phyloP scores from a whole-genome alignment of 345 rosid genomes.

The Eucalyptus leucophloia region DNA sequence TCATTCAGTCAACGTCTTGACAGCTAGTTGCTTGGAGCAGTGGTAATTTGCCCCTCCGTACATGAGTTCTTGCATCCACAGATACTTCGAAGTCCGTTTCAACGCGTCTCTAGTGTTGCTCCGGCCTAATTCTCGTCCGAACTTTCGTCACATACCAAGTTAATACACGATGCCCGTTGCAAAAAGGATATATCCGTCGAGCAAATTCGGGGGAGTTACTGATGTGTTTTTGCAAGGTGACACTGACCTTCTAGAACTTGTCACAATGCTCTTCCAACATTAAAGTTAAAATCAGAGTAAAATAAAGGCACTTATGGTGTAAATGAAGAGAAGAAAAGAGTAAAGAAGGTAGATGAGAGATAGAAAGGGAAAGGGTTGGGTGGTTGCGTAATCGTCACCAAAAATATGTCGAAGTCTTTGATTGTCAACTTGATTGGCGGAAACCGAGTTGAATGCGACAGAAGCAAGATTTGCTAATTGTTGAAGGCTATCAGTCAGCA shows the following conservation, averaged over 20 bases:
- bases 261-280: background rate
- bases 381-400: background rate
- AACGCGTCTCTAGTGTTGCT: too few relatives aligned
- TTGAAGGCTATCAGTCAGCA: background rate
- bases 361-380: background rate
- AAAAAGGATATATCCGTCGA: background rate
- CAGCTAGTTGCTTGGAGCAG: too few relatives aligned
- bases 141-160: background rate
- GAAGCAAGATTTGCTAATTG: background rate
- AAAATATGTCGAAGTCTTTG: too few relatives aligned
- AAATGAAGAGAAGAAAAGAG: background rate
- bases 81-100: too few relatives aligned
- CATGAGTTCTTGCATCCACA: too few relatives aligned
- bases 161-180: background rate
- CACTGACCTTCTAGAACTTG: background rate
- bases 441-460: background rate
- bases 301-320: background rate
- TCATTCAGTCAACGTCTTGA: too few relatives aligned
- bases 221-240: background rate
- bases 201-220: background rate
- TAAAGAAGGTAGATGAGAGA: background rate
- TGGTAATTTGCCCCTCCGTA: too few relatives aligned
- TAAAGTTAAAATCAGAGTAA: background rate
- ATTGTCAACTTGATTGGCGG: background rate
- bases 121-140: background rate